Evolutionary conservation across 805 yeast species (phyloP).

Genomic region (Ogataea thermomethanolica): DNA sequence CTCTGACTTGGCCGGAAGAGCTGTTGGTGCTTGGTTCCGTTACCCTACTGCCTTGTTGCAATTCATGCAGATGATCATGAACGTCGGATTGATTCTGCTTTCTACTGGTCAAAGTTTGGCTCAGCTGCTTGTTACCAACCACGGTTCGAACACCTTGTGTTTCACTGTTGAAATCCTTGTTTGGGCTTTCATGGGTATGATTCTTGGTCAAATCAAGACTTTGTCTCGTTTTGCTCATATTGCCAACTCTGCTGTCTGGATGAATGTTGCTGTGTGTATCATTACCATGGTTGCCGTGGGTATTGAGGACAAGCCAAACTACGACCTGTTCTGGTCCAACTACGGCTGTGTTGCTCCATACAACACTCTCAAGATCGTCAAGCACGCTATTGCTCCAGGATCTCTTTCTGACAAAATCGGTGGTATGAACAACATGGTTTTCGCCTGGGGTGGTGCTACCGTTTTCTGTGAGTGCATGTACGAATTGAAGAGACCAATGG

Average conservation of each 20-base stretch:
- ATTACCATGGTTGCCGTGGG: conserved; percentile 42
- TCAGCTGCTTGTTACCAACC: conserved; percentile 31
- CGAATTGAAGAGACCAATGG: conserved; percentile 45
- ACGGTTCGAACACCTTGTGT: conserved; percentile 31
- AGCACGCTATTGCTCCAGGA: conserved; percentile 26
- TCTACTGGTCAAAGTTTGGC: conserved; percentile 42
- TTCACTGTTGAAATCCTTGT: conserved; percentile 40
- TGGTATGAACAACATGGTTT: conserved; percentile 44
- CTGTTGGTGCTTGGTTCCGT: conserved; percentile 35
- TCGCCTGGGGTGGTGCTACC: conserved; percentile 49
- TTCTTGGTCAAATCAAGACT: conserved; percentile 42
- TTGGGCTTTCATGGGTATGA: conserved; percentile 43
- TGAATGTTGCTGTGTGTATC: conserved; percentile 42
- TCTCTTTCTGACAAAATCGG: conserved; percentile 27
- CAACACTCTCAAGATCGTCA: conserved; percentile 10
- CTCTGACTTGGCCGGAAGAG: conserved; percentile 40
- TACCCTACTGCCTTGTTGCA: conserved; percentile 37
- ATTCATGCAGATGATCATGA: conserved; percentile 40
- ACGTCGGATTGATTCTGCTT: conserved; percentile 41
- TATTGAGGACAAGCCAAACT: conserved; percentile 35
- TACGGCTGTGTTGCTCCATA: conserved; percentile 23
- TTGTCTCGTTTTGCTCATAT: conserved; percentile 38
- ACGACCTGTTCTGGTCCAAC: conserved; percentile 18
- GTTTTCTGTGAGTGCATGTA: conserved; percentile 46
- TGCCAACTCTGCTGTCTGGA: conserved; percentile 46